Percentiles rank a stretch among this genome's conserved stretches.
phyloP scores from a whole-genome alignment of 441 rosid species.

The Erodium moschatum region DNA sequence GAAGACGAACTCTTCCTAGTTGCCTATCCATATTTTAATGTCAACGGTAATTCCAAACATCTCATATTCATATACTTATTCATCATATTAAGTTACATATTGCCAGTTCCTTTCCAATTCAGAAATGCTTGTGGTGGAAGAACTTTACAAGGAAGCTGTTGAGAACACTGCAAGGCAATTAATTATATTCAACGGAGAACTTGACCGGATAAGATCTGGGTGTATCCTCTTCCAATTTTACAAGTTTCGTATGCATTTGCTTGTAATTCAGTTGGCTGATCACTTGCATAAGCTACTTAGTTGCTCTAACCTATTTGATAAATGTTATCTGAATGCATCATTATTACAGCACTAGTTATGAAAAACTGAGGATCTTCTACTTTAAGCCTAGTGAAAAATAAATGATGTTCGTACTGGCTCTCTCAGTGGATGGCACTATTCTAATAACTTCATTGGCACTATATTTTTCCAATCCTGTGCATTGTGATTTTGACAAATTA shows the following conservation, averaged over 20 bases:
- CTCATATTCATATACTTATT: conserved; percentile 15
- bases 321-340: not conserved
- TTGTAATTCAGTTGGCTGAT: conserved; percentile 7
- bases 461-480: not conserved
- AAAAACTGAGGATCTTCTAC: not conserved
- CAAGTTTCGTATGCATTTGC: not conserved
- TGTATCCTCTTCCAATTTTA: conserved; percentile 60
- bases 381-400: not conserved
- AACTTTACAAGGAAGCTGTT: conserved; percentile 86
- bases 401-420: not conserved
- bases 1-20: conserved; percentile 71
- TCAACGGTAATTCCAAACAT: conserved; percentile 48
- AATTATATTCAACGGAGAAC: conserved; percentile 87
- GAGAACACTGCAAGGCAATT: conserved; percentile 46
- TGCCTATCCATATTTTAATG: conserved; percentile 87
- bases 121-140: conserved; percentile 98
- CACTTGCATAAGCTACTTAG: conserved; percentile 1
- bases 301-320: conserved; percentile 7
- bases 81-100: conserved; percentile 14
- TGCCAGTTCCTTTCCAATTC: conserved; percentile 20
- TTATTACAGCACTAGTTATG: not conserved
- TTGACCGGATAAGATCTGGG: conserved; percentile 91
- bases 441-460: not conserved
- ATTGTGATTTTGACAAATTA: too few relatives aligned
- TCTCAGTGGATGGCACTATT: not conserved